Base-by-base conservation (phyloP, 2,329 filamentous ascomycete genomes). In the Gaeumannomyces tritici region DNA sequence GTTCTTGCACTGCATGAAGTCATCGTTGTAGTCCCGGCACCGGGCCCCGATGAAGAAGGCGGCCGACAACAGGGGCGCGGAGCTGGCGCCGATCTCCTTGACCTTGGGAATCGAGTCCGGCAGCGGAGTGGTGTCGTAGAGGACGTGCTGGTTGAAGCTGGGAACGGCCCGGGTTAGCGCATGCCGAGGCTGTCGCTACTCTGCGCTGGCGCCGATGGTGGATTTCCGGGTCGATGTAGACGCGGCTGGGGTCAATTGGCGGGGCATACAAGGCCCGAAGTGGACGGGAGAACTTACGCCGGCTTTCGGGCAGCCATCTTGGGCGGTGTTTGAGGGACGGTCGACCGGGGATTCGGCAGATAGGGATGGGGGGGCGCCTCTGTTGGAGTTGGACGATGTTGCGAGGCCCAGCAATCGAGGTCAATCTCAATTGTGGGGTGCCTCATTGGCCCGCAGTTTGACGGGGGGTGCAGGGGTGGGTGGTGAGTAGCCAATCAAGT, bases 1-100 rank as follows among this genome's bases (percentile, higher is more conserved):
- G 69, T 86, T 90, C 88, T 99, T 99, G 89, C 95, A 99, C 81
- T 96, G 90, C 93, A 99, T 99, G 80, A 89, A 99, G 79, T 99
- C 95, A 82, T 99, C 95, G 78, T 98, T 98, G 83, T 93, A 99
- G 63, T 90, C 82, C 75, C 85, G 89, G 87, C 95, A 99, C 73
- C 93, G 89, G 68, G 92, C 93, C 66, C 95, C 95, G 74, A 99
- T 99, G 77, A 98, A 99, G 84, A 90, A 99, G 61, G 91, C 87
- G 35, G 95, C 95, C 67, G 91, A 96, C 64, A 96, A 82, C 57
- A 99, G 84, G 62, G 95, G 95, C 54, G 93, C 95, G 63, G 93
- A 98, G 72, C 89, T 96, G 73, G 91, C 86, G 72, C 95, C 95
- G 69, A 99, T 86, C 80, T 99, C 95, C 77, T 90, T 85, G 76